Base-by-base conservation (phyloP, 108 stramenopile genomes). In the Cyclostephanos tholiformis region DNA sequence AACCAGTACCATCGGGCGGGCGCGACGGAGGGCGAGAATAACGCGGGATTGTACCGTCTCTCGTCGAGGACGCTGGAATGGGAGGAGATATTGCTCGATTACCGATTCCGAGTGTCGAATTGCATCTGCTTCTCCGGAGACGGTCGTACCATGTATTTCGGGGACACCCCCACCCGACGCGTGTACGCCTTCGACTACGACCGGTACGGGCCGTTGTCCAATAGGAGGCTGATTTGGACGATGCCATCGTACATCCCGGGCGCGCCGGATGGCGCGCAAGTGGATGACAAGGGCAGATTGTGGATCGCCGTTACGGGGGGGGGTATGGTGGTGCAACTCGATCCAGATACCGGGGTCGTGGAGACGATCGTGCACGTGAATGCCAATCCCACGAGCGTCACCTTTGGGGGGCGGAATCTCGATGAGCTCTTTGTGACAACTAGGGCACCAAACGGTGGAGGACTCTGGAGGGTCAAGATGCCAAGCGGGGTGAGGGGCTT, bases 401-500 rank as follows among this genome's bases (percentile, higher is more conserved):
- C 89, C 0, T 90, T 90, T 71, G 89, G 89, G 1, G 89, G 89
- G 19, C 64, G 56, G 0, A 39, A 85, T 57, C 79, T 87, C 25
- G 87, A 91, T 72, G 76, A 83, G 43, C 71, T 91, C 20, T 91
- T 88, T 74, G 87, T 91, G 43, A 91, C 89, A 6, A 91, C 87
- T 7, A 60, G 86, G 27, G 77, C 80, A 17, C 90, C 88, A 8
- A 87, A 86, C 63, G 90, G 90, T 12, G 90, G 90, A 38, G 87
- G 83, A 16, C 59, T 91, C 13, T 91, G 85, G 71, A 58, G 82
- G 4, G 74, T 87, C n/a, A 84, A 86, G 55, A 75, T 88, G 77
- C 89, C 89, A 10, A 67, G 29, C 67, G 87, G 87, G 48, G 85
- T 91, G 22, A 59, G 60, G 26, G 89, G 89, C 36, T 35, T 91